phyloP scores from a whole-genome alignment of 2,329 filamentous ascomycete species.

The Alternaria solani region DNA sequence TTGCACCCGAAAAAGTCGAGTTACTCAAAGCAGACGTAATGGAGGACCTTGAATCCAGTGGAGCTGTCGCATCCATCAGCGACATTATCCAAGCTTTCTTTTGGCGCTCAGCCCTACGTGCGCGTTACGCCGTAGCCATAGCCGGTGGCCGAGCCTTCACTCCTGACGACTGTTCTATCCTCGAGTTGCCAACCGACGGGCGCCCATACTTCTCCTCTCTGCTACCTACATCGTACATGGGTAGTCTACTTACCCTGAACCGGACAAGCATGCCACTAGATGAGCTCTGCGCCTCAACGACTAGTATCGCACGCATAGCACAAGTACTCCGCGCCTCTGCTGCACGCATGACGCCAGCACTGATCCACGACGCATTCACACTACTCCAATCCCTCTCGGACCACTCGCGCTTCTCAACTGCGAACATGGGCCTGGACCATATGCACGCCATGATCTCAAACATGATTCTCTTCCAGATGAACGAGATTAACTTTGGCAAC shows the following conservation, averaged over 20 bases:
- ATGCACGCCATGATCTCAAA: slow-evolving; percentile 40
- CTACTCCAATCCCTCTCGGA: slow-evolving; percentile 32
- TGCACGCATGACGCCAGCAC: slow-evolving; percentile 30
- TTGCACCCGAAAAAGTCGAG: slow-evolving; percentile 40
- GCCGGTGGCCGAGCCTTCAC: slow-evolving; percentile 17
- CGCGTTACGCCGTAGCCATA: slow-evolving; percentile 47
- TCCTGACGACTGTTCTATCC: slow-evolving; percentile 23
- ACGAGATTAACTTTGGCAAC: slow-evolving; percentile 29
- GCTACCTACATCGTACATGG: slow-evolving; percentile 39
- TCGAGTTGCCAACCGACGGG: slow-evolving; percentile 48
- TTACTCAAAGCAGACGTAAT: slow-evolving; percentile 43
- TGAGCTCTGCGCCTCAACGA: slow-evolving; percentile 28
- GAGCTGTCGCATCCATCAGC: slow-evolving; percentile 41
- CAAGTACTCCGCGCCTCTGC: slow-evolving; percentile 30
- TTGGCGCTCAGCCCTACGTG: slow-evolving; percentile 50
- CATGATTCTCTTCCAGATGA: slow-evolving; percentile 32
- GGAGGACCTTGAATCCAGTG: slow-evolving; percentile 30
- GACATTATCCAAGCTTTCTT: slow-evolving; percentile 55
- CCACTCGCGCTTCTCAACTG: slow-evolving; percentile 24
- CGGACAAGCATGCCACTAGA: slow-evolving; percentile 35
- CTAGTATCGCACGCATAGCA: slow-evolving; percentile 32
- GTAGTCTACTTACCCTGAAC: slow-evolving; percentile 39
- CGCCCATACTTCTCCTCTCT: slow-evolving; percentile 38
- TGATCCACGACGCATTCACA: slow-evolving; percentile 40
- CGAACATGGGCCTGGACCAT: slow-evolving; percentile 33